A percentile compares a stretch with the other conserved stretches of the same genome.
Conservation (phyloP, 768 basidiomycete genomes). For the Leccinum longicurvipes region DNA sequence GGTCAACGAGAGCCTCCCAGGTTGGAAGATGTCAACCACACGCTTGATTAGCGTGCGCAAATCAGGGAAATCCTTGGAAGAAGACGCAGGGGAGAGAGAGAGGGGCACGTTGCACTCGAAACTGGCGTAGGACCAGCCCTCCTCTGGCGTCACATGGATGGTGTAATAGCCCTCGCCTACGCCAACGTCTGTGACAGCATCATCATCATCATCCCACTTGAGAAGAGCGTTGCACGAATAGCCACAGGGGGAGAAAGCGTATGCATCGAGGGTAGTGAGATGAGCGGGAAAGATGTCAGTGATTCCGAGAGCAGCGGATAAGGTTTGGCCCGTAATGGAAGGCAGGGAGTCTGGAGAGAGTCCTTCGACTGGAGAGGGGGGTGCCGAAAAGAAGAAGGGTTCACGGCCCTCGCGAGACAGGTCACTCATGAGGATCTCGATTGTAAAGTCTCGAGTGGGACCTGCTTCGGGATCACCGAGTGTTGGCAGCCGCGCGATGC, state of each 20-base stretch:
- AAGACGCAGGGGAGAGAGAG: slow-evolving; percentile 28
- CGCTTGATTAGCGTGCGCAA: slow-evolving; percentile 78
- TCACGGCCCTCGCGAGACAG: slow-evolving; percentile 71
- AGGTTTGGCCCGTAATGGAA: slow-evolving; percentile 27
- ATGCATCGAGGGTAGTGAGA: slow-evolving; percentile 85
- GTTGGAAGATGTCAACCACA: slow-evolving; percentile 92
- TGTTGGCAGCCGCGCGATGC: slow-evolving; percentile 4
- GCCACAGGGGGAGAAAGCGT: slow-evolving; percentile 92
- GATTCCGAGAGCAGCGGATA: slow-evolving; percentile 77
- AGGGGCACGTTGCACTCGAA: slow-evolving; percentile 98
- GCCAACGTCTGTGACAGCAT: slow-evolving; percentile 19
- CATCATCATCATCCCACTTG: slow-evolving; percentile 45
- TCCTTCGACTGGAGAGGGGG: slow-evolving; percentile 47
- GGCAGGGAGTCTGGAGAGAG: slow-evolving; percentile 38
- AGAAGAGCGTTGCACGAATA: slow-evolving; percentile 92
- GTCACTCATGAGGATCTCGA: slow-evolving; percentile 97
- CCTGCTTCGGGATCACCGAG: slow-evolving; percentile 12
- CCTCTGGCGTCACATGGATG: slow-evolving; percentile 97
- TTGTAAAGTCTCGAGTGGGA: slow-evolving; percentile 75
- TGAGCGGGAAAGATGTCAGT: slow-evolving; percentile 74
- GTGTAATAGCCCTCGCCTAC: slow-evolving; percentile 91
- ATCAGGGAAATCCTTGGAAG: slow-evolving; percentile 56
- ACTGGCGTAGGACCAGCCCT: slow-evolving; percentile 97
- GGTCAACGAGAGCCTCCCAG: slow-evolving; percentile 79
- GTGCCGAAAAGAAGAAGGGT: slow-evolving; percentile 64